Conservation (phyloP, 1,284 basidiomycete species). For the Cutaneotrichosporon daszewskae region DNA sequence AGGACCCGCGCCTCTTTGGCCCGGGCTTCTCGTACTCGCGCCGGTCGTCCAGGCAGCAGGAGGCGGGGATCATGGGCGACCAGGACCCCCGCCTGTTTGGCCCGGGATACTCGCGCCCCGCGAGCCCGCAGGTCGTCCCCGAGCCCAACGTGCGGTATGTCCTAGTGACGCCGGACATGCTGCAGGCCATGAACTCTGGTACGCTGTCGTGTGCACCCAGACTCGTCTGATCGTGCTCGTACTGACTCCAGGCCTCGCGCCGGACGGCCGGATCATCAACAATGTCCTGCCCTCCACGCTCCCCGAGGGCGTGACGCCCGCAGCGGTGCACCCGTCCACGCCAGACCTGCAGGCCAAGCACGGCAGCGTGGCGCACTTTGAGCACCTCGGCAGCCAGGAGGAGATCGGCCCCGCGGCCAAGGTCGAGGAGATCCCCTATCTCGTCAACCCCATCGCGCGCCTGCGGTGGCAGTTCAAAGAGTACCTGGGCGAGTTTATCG, state of each 20-base stretch:
- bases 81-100: background rate
- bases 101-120: background rate
- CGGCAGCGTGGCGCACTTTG: conserved; percentile 1
- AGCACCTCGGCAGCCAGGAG: no score
- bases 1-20: background rate
- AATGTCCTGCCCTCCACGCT: no score
- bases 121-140: background rate
- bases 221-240: background rate
- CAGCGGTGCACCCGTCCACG: no score
- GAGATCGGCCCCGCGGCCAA: no score
- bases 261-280: no score
- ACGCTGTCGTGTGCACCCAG: background rate
- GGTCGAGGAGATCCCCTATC: no score
- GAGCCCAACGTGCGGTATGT: conserved; percentile 2
- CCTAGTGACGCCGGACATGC: conserved; percentile 12
- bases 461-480: conserved; percentile 2
- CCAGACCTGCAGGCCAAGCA: no score
- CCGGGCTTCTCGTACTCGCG: background rate
- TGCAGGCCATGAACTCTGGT: conserved; percentile 6
- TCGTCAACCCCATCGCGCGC: conserved; percentile 5
- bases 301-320: no score
- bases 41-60: background rate
- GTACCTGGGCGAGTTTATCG: conserved; percentile 14
- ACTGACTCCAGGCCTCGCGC: background rate
- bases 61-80: no score